Percentiles rank a stretch among this genome's conserved stretches.
Evolutionary conservation across 768 basidiomycete genomes (phyloP).

Genomic region (Boletus reticuloceps): DNA sequence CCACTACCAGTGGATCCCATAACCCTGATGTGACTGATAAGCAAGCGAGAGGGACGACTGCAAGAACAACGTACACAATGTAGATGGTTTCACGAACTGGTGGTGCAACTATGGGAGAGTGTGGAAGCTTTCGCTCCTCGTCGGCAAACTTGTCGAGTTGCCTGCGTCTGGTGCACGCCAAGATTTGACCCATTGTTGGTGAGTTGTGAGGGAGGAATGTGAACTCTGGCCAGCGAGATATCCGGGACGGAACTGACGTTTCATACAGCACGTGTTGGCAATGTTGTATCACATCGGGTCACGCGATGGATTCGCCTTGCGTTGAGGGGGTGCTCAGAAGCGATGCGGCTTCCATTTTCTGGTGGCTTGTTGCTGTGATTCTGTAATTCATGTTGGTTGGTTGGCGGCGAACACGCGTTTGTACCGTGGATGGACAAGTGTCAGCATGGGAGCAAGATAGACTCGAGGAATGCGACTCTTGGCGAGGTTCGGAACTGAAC

Average conservation of each 20-base stretch:
- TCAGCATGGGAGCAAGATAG: neutral
- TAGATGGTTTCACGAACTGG: slow-evolving; percentile 27
- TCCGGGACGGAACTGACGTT: slow-evolving; percentile 25
- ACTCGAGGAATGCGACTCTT: slow-evolving; percentile 3
- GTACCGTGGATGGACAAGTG: slow-evolving; percentile 8
- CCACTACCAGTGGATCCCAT: slow-evolving; percentile 37
- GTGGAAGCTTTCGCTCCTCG: slow-evolving; percentile 24
- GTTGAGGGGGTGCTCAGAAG: slow-evolving; percentile 26
- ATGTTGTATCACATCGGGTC: slow-evolving; percentile 28
- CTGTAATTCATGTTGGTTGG: slow-evolving; percentile 10
- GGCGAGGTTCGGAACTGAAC: slow-evolving; percentile 14
- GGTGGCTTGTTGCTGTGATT: slow-evolving; percentile 15
- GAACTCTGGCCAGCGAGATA: slow-evolving; percentile 24
- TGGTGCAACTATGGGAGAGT: slow-evolving; percentile 8
- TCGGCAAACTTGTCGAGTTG: slow-evolving; percentile 24
- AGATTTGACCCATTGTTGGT: slow-evolving; percentile 28
- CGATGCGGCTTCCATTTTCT: slow-evolving; percentile 20
- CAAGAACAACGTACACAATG: slow-evolving; percentile 21
- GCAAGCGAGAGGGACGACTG: neutral
- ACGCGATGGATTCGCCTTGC: slow-evolving; percentile 26
- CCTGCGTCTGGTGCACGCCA: slow-evolving; percentile 25
- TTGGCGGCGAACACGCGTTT: slow-evolving; percentile 22
- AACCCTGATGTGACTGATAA: slow-evolving; percentile 30
- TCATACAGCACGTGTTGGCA: slow-evolving; percentile 27
- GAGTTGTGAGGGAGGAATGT: slow-evolving; percentile 13